Percentiles rank a stretch among this genome's conserved stretches.
Evolutionary conservation across 2,329 filamentous ascomycete genomes (phyloP).

Genomic region (Aspergillus sp.): DNA sequence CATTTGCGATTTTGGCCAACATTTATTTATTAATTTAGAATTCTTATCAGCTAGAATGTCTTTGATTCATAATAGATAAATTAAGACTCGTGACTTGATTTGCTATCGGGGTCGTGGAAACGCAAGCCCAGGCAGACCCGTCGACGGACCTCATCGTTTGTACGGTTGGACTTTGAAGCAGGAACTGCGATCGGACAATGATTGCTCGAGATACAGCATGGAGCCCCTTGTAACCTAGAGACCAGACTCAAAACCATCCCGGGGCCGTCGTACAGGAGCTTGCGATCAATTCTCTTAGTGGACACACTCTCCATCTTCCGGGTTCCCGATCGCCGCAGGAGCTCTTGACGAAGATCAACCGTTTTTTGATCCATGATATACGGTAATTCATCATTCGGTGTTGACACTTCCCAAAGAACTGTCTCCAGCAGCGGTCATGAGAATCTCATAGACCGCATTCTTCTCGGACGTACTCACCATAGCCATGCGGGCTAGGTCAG

Average conservation of each 20-base stretch:
- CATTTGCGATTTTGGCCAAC: neutral
- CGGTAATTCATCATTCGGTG: neutral
- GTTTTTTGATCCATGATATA: neutral
- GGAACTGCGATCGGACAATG: no score
- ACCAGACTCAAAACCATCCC: neutral
- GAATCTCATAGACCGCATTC: neutral
- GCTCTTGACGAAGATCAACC: neutral
- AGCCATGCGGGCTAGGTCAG: neutral
- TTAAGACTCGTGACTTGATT: neutral
- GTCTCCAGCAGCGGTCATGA: neutral
- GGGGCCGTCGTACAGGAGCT: neutral
- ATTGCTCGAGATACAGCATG: no score
- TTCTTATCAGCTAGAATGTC: neutral
- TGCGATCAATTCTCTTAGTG: neutral
- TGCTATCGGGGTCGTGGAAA: neutral
- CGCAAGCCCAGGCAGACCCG: neutral
- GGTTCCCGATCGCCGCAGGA: neutral
- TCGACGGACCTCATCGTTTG: no score
- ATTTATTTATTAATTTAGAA: no score
- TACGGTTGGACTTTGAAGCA: no score
- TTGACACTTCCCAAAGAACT: neutral
- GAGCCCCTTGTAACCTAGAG: neutral
- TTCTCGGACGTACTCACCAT: neutral
- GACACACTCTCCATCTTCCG: neutral
- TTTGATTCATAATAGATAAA: neutral